Conservation (phyloP, 139 green algal genomes). For the Desmodesmus armatus region DNA sequence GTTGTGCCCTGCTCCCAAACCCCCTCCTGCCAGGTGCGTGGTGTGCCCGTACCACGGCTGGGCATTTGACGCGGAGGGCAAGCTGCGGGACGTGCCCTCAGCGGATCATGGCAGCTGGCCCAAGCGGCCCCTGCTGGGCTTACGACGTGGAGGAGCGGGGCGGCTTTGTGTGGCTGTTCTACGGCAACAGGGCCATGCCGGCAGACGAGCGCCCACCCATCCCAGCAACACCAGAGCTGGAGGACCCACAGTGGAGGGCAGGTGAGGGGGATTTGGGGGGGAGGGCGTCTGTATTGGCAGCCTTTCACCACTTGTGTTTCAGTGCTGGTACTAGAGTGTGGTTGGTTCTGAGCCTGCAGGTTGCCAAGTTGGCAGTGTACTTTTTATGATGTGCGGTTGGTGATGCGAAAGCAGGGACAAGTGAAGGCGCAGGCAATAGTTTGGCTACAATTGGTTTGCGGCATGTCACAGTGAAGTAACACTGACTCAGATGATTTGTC, state of each 20-base stretch:
- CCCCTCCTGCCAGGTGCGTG: constrained; percentile 64
- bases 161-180: constrained; percentile 93
- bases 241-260: constrained; percentile 75
- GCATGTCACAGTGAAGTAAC: too few relatives aligned
- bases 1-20: too few relatives aligned
- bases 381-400: too few relatives aligned
- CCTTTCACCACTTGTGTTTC: too few relatives aligned
- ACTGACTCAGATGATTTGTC: too few relatives aligned
- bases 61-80: constrained; percentile 79
- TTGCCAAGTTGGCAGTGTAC: too few relatives aligned
- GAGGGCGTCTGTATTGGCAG: too few relatives aligned
- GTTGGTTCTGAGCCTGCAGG: too few relatives aligned
- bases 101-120: constrained; percentile 63
- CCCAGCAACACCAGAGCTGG: constrained; percentile 78
- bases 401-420: too few relatives aligned
- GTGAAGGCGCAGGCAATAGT: too few relatives aligned
- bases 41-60: constrained; percentile 84
- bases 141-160: constrained; percentile 70
- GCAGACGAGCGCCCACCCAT: constrained; percentile 80
- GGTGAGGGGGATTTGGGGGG: constrained; percentile 58
- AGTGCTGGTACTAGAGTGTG: too few relatives aligned
- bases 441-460: too few relatives aligned
- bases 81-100: constrained; percentile 59
- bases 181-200: constrained; percentile 69
- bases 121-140: constrained; percentile 66